Evolutionary conservation across 352 stramenopile species (phyloP).

Genomic region (Achlya hypogyna): DNA sequence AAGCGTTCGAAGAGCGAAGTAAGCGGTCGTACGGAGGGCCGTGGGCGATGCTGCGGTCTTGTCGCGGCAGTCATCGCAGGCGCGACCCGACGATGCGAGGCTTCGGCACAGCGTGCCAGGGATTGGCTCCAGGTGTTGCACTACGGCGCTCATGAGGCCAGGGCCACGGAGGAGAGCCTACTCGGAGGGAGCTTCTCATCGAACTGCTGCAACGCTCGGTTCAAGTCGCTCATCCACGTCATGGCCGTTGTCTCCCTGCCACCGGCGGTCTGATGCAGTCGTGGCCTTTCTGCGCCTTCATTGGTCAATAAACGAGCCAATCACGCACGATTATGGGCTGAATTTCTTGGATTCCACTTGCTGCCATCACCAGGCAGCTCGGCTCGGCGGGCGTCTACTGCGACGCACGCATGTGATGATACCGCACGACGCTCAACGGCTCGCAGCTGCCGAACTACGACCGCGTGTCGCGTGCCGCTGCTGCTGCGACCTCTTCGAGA

Average conservation of each 20-base stretch:
- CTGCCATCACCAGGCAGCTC: no score
- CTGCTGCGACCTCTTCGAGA: neutral
- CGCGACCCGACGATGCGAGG: neutral
- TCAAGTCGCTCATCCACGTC: neutral
- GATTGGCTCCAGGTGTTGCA: neutral
- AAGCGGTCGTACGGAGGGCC: neutral
- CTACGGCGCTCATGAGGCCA: neutral
- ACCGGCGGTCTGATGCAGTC: no score
- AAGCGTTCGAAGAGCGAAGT: neutral
- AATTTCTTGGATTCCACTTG: no score
- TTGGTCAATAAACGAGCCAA: neutral
- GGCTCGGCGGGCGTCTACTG: no score
- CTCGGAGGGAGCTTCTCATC: neutral
- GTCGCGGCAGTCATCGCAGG: neutral
- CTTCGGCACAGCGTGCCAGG: neutral
- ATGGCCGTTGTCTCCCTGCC: no score
- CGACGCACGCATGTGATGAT: constrained; percentile 2
- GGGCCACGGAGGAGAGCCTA: neutral
- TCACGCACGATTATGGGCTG: no score
- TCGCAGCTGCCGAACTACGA: constrained; percentile 1
- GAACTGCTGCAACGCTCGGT: neutral
- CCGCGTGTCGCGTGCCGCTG: neutral
- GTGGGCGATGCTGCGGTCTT: neutral
- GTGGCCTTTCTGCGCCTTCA: neutral
- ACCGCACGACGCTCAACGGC: neutral